Evolutionary conservation across 805 yeast species (phyloP).

Genomic region (Myxozyma lipomycoides): DNA sequence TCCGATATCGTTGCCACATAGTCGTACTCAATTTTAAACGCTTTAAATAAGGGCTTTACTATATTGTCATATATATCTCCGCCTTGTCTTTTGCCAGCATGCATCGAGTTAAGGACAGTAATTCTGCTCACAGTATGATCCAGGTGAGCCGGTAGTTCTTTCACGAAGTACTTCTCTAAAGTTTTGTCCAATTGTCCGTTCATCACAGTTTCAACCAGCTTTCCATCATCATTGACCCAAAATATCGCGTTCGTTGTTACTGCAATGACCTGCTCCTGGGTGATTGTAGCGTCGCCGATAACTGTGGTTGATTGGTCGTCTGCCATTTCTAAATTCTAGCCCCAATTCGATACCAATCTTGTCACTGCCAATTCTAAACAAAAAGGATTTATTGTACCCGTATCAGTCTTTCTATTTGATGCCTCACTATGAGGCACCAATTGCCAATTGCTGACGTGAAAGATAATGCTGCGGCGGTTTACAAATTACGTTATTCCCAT

Average conservation of each 20-base stretch:
- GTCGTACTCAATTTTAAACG: slow-evolving; percentile 35
- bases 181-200: not conserved
- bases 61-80: slow-evolving; percentile 33
- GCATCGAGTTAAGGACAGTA: slow-evolving; percentile 37
- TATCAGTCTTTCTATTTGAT: no score
- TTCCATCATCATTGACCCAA: not conserved
- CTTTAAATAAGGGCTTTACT: slow-evolving; percentile 37
- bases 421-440: no score
- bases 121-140: slow-evolving; percentile 23
- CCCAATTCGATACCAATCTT: no score
- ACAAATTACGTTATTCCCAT: no score
- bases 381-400: no score
- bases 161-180: slow-evolving; percentile 1
- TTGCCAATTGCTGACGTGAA: not conserved
- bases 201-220: not conserved
- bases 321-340: not conserved
- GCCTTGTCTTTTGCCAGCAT: slow-evolving; percentile 34
- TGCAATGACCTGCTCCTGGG: not conserved
- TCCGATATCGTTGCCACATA: slow-evolving; percentile 38
- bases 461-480: no score
- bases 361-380: no score
- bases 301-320: not conserved
- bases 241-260: not conserved
- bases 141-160: slow-evolving; percentile 12
- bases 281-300: not conserved